Percentiles rank a stretch among this genome's conserved stretches.
Conservation (phyloP, 2,329 filamentous ascomycete genomes). For the Aspergillus texensis region DNA sequence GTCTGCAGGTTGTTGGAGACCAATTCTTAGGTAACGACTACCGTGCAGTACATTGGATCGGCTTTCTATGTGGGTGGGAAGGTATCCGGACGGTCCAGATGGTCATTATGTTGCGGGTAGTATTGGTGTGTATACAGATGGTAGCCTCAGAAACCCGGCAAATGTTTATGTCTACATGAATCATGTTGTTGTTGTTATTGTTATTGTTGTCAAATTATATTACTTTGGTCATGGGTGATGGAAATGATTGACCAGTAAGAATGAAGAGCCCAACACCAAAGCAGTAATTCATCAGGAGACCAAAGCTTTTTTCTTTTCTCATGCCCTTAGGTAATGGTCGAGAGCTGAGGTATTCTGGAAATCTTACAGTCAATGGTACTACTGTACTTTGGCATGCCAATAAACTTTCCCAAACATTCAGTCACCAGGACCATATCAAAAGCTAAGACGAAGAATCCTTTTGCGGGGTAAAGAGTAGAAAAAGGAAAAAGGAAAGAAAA, state of each 20-base stretch:
- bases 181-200: neutral
- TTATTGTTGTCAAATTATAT: neutral
- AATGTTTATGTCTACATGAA: neutral
- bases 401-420: slow-evolving; percentile 4
- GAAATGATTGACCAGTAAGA: neutral
- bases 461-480: slow-evolving; percentile 1
- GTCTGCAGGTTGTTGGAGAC: neutral
- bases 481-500: neutral
- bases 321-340: slow-evolving; percentile 1
- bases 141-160: neutral
- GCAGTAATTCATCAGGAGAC: slow-evolving; percentile 1
- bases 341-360: neutral
- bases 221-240: neutral
- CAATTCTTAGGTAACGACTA: neutral
- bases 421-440: slow-evolving; percentile 4
- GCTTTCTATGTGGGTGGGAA: neutral
- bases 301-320: neutral
- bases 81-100: neutral
- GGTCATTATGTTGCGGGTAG: neutral
- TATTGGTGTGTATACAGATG: neutral
- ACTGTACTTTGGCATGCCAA: slow-evolving; percentile 1
- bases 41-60: neutral
- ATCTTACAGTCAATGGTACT: neutral
- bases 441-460: neutral
- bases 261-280: neutral